A percentile compares a stretch with the other conserved stretches of the same genome.
phyloP scores from a whole-genome alignment of 306 rosid species.

The Lathyrus tuberosus region DNA sequence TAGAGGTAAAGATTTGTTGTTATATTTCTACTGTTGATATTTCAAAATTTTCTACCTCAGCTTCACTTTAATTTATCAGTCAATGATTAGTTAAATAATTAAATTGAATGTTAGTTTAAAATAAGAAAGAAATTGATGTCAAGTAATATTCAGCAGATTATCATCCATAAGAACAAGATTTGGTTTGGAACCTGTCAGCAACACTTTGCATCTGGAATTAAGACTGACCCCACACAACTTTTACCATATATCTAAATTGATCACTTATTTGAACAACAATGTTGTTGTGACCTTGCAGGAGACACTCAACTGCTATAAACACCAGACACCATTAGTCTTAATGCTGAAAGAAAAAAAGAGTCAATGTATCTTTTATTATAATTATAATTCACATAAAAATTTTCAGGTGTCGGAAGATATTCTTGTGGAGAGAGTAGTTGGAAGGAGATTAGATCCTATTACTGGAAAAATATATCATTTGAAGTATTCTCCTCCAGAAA shows the following conservation, averaged over 20 bases:
- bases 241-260: constrained; percentile 5
- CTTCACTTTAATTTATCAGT: too few species aligned
- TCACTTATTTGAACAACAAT: background rate
- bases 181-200: constrained; percentile 8
- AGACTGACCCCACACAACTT: background rate
- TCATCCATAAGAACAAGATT: background rate
- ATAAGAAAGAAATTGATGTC: too few species aligned
- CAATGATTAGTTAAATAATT: too few species aligned
- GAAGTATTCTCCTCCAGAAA: too few species aligned
- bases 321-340: constrained; percentile 11
- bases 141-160: too few species aligned
- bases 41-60: background rate
- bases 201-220: constrained; percentile 15
- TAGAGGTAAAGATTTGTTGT: constrained; percentile 57
- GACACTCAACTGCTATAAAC: constrained; percentile 14
- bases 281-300: constrained; percentile 13
- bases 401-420: constrained; percentile 81
- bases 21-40: too few species aligned
- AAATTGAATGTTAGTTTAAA: too few species aligned
- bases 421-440: too few species aligned
- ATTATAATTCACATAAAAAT: constrained; percentile 14
- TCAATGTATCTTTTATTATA: constrained; percentile 10
- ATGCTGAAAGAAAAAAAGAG: background rate
- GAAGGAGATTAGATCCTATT: too few species aligned
- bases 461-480: too few species aligned